Evolutionary conservation across 805 yeast genomes (phyloP).

Genomic region (Limtongozyma cylindracea): DNA sequence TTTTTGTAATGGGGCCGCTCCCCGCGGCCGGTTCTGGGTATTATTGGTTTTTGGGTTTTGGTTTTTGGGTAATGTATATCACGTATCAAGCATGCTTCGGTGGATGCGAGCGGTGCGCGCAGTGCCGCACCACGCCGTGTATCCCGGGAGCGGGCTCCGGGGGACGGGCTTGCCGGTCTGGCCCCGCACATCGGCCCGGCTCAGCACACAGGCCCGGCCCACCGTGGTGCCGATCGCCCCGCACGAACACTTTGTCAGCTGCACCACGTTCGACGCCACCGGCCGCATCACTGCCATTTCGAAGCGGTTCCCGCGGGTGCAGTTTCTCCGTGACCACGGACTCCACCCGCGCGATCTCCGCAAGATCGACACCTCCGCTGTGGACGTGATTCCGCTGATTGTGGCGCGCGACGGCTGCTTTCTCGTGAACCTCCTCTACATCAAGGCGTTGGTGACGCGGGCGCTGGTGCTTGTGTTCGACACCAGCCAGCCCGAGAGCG

Average conservation of each 20-base stretch:
- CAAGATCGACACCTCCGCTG: slow-evolving; percentile 48
- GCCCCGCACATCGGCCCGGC: no score
- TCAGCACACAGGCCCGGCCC: no score
- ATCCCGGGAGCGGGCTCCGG: no score
- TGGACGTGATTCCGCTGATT: slow-evolving; percentile 75
- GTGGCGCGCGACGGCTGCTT: slow-evolving; percentile 60
- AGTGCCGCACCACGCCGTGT: no score
- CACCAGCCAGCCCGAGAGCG: slow-evolving; percentile 38
- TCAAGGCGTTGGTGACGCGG: slow-evolving; percentile 68
- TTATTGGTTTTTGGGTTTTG: no score
- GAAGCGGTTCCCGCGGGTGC: slow-evolving; percentile 46
- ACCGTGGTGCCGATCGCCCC: slow-evolving; percentile 20
- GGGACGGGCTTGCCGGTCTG: no score
- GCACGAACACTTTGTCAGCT: slow-evolving; percentile 30
- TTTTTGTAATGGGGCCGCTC: no score
- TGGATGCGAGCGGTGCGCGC: no score
- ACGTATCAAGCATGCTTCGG: no score
- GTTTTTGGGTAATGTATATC: no score
- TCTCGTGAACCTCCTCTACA: slow-evolving; percentile 61
- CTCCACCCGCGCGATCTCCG: slow-evolving; percentile 72
- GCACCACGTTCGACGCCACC: slow-evolving; percentile 51
- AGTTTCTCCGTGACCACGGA: slow-evolving; percentile 42
- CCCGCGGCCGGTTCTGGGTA: no score
- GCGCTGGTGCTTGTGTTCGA: slow-evolving; percentile 73
- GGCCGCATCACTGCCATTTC: slow-evolving; percentile 55